These are phyloP conservation scores for Metarhizium anisopliae DNA, from an alignment of 2,329 filamentous ascomycete species.

Conservation along the genomic window DNA sequence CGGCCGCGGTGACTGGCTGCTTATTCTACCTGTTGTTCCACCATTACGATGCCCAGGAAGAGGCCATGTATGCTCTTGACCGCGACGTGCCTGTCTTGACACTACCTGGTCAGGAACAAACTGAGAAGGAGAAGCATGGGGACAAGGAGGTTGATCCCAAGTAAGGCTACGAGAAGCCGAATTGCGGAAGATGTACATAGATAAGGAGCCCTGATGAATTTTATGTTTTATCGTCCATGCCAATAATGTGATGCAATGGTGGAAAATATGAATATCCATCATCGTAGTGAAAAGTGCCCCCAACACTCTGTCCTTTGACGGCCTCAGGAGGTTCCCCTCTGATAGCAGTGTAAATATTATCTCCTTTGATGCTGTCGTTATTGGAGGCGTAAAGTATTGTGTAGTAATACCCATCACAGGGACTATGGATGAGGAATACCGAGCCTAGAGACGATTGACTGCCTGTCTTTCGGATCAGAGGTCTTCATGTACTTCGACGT, in stretches of 20 bases:
- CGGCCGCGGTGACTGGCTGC: slow-evolving; percentile 37
- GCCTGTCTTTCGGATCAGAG: no score
- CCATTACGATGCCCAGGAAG: slow-evolving; percentile 28
- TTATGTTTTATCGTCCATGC: not conserved
- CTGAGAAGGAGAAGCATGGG: not conserved
- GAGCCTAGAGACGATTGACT: no score
- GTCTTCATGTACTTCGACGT: no score
- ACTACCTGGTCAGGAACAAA: not conserved
- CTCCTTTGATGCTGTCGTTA: no score
- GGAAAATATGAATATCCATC: not conserved
- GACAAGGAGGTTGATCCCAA: not conserved
- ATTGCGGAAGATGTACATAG: not conserved
- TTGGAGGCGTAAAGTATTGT: no score
- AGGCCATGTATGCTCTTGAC: slow-evolving; percentile 29
- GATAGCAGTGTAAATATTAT: no score
- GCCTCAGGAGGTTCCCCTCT: no score
- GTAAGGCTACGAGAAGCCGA: not conserved
- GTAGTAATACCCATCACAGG: no score
- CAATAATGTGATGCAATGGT: not conserved
- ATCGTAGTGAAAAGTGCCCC: not conserved
- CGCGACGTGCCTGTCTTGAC: slow-evolving; percentile 20
- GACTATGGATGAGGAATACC: no score
- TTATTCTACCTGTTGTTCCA: slow-evolving; percentile 40
- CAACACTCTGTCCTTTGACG: no score
- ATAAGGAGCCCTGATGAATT: not conserved